Evolutionary conservation across 1,284 basidiomycete species (phyloP), one percentile per base, ranked within the genome.

Genomic region (Trametes versicolor): DNA sequence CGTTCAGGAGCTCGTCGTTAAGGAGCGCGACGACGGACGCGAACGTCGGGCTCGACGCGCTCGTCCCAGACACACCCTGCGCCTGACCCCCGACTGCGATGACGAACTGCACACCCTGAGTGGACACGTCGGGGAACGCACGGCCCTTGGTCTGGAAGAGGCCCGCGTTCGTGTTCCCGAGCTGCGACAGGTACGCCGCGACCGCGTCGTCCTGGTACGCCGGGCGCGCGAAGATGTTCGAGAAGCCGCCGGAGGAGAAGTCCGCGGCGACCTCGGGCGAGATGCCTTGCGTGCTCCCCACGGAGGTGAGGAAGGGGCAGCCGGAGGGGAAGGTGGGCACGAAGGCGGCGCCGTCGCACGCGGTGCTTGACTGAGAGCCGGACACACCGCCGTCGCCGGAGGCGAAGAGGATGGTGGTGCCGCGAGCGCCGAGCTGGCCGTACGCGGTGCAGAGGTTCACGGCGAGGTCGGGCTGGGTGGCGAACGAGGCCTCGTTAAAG

Each of bases 181-280:
- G 80, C 12, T 70, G 75, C 1, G 73, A 34, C 50, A 90, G 73
- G 73, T 79, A 89, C 4, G 52, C 32, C 2, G 74, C 36, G 25
- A 84, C 82, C 17, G 76, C 82, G 12, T 65, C 50, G 9, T 81
- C 70, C 74, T 91, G 89, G 71, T 87, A 91, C 1, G 53, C 13
- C 0, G 88, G 88, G 13, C 81, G 79, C n/a, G 76, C 48, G 74
- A 88, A 90, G 81, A 87, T 71, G 72, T 88, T 80, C 68, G 83
- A 86, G 78, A 90, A 90, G 2, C 90, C 91, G 62, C 89, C 90
- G 13, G 89, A 88, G 39, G 85, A 86, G 73, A 85, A 86, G 68
- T 63, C 74, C 0, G 81, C 80, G 0, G 84, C 86, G 10, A 77
- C 78, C 74, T 90, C 87, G 15, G 85, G 83, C 0, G 84, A 83